Conservation (phyloP, 2,329 filamentous ascomycete species). For the Colletotrichum gigasporum region DNA sequence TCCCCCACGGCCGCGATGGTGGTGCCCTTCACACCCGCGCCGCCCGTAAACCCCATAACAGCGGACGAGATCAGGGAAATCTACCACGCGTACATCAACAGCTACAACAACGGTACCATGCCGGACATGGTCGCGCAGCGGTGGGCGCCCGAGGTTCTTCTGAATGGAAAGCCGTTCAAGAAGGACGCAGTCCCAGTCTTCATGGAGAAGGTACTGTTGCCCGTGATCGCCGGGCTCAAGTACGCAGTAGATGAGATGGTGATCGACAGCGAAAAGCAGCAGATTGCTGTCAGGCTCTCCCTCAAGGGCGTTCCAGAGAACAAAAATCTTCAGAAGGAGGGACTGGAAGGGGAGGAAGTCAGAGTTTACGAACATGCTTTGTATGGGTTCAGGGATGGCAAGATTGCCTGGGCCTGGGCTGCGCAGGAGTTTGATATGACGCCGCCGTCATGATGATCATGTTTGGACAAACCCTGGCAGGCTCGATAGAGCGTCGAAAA, state of each 20-base stretch:
- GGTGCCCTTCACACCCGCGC: not conserved
- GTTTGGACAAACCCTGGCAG: not conserved
- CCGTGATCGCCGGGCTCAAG: conserved; percentile 7
- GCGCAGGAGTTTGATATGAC: conserved; percentile 3
- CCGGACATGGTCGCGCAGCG: not conserved
- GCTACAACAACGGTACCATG: conserved; percentile 8
- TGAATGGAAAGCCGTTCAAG: not conserved
- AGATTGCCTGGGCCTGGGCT: conserved; percentile 1
- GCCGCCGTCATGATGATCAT: not conserved
- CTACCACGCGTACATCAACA: conserved; percentile 12
- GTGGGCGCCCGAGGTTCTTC: not conserved
- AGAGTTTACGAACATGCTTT: conserved; percentile 5
- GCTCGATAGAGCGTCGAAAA: not conserved
- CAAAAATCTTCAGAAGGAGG: not conserved
- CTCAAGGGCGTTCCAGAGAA: conserved; percentile 12
- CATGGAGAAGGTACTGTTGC: not conserved
- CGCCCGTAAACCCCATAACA: not conserved
- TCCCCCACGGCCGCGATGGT: not conserved
- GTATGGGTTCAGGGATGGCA: not conserved
- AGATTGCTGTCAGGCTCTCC: conserved; percentile 1
- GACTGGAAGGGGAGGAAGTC: not conserved
- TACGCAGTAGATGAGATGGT: conserved; percentile 10
- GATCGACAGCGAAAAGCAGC: conserved; percentile 10
- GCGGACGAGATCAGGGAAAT: not conserved
- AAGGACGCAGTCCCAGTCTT: not conserved